These are phyloP conservation scores for Spergularia marina DNA, from an alignment of 148 eudicot species.

Conservation along the genomic window DNA sequence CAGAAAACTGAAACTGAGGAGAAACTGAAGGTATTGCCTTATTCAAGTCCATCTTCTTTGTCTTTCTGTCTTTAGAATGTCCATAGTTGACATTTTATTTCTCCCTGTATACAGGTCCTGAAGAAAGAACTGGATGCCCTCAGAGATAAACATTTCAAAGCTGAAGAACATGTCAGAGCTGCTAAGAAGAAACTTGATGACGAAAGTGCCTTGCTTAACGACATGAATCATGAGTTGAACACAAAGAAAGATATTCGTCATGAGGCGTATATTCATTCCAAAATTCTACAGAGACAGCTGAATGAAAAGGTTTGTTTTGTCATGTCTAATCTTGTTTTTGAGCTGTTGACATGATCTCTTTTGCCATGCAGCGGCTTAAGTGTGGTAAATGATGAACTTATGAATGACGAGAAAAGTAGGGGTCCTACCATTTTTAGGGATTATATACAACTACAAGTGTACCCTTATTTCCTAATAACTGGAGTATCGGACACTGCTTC, in stretches of 20 bases:
- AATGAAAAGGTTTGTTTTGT: conserved; percentile 61
- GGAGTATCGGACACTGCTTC: background rate
- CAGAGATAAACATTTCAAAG: conserved; percentile 46
- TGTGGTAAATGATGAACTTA: conserved; percentile 1
- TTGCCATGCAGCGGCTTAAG: background rate
- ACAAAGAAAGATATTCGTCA: conserved; percentile 64
- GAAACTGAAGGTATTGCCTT: conserved; percentile 54
- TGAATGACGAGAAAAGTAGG: background rate
- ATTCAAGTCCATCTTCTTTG: background rate
- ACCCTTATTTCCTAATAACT: background rate
- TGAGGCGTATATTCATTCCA: conserved; percentile 48
- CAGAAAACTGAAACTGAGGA: conserved; percentile 62
- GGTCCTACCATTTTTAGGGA: background rate
- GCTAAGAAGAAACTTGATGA: conserved; percentile 50
- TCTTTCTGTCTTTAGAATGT: background rate
- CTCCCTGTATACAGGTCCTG: conserved; percentile 42
- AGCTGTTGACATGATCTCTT: background rate
- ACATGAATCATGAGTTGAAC: conserved; percentile 37
- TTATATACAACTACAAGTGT: background rate
- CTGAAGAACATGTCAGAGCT: conserved; percentile 42
- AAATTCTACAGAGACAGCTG: conserved; percentile 44
- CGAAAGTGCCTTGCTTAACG: conserved; percentile 43
- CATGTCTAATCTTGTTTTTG: background rate
- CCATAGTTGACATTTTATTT: background rate
- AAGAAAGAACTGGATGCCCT: conserved; percentile 67